These are phyloP conservation scores for Balakata baccata DNA, from an alignment of 345 rosid species.

Conservation along the genomic window DNA sequence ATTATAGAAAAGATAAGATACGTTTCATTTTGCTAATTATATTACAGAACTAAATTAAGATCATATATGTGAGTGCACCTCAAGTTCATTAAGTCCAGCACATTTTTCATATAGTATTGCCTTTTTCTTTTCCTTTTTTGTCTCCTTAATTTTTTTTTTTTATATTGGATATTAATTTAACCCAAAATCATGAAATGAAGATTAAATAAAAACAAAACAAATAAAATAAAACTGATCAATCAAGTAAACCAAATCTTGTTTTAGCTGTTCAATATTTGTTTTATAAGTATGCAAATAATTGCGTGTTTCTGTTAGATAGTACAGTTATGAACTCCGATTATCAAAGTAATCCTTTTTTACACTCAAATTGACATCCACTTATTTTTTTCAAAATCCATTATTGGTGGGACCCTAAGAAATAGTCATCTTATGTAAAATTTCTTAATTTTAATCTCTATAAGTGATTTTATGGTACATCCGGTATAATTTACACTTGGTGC, in stretches of 20 bases:
- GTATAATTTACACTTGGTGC: background rate
- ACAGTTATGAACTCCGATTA: background rate
- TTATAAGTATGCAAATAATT: background rate
- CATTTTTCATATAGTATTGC: constrained; percentile 19
- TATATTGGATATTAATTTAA: background rate
- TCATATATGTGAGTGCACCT: no score
- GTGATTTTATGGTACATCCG: no score
- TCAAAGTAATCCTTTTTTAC: background rate
- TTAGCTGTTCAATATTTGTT: background rate
- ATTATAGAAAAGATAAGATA: no score
- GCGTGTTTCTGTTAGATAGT: background rate
- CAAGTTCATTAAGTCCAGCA: background rate
- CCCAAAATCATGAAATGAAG: background rate
- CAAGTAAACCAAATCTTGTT: background rate
- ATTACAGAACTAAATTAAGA: background rate
- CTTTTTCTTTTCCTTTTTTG: background rate
- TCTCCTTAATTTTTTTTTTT: no score
- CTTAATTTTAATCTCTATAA: no score
- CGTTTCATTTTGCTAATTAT: no score
- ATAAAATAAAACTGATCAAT: background rate
- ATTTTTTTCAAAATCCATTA: background rate
- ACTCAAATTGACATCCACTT: background rate
- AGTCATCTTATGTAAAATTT: no score
- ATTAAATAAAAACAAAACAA: background rate
- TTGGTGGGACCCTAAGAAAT: background rate